Conservation (phyloP, 1,284 basidiomycete genomes). For the Blastosporella zonata region DNA sequence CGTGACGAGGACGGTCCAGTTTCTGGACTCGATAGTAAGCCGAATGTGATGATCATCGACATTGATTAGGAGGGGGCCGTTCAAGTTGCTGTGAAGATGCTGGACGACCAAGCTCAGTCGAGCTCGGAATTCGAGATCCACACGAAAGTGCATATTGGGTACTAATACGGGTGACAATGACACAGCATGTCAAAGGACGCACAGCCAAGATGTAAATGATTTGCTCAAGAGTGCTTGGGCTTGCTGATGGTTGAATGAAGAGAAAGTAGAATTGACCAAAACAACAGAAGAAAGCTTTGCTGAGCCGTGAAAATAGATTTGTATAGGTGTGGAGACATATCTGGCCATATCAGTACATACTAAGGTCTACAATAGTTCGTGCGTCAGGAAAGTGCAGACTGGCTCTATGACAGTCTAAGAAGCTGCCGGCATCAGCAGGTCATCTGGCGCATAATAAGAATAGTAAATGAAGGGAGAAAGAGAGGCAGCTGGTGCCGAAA, state of each 20-base stretch:
- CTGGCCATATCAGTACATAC: constrained; percentile 13
- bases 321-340: constrained; percentile 1
- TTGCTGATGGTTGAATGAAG: too few relatives aligned
- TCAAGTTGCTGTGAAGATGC: too few relatives aligned
- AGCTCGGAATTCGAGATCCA: too few relatives aligned
- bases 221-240: too few relatives aligned
- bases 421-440: constrained; percentile 7
- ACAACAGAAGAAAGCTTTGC: background rate
- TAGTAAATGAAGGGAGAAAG: background rate
- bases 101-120: too few relatives aligned
- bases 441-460: constrained; percentile 7
- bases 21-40: background rate
- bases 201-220: too few relatives aligned
- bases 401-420: constrained; percentile 15
- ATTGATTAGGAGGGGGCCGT: too few relatives aligned
- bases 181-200: too few relatives aligned
- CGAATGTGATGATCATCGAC: background rate
- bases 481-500: background rate
- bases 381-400: constrained; percentile 9
- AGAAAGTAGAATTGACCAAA: too few relatives aligned
- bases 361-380: constrained; percentile 15
- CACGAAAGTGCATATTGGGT: too few relatives aligned
- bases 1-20: background rate
- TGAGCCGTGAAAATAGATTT: background rate
- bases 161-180: too few relatives aligned